Evolutionary conservation across 2,329 filamentous ascomycete species (phyloP), one percentile per base, ranked within the genome.

Genomic region (Talaromyces sp.): DNA sequence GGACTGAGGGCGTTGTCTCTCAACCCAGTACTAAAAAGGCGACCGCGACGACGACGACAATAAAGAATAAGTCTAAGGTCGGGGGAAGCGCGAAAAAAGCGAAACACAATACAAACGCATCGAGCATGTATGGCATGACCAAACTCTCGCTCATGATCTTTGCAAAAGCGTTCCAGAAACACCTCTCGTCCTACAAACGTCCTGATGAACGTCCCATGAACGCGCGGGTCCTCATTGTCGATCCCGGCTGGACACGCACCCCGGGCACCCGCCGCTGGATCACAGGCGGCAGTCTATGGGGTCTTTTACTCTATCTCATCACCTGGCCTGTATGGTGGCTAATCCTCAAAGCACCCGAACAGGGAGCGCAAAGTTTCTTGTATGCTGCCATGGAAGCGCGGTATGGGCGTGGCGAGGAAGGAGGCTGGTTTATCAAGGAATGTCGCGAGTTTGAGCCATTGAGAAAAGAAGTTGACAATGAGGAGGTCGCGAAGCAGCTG

Each of bases 211-310:
- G 91, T 57, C 92, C 92, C 0, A 90, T 89, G 81, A 97, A 92
- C 70, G 85, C 93, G 3, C 87, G 91, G 39, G 92, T 97, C 54
- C 83, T 97, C 59, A 85, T 97, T 66, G 91, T 93, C 2, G 94
- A 99, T 72, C 95, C 95, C 0, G 94, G 95, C 22, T 87, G 89
- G 69, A 86, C 88, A 27, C 87, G 95, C 61, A 98, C 94, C 9
- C 92, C 93, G 0, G 93, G 95, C 1, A 96, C 89, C 78, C 86
- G 92, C 52, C 86, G 93, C 65, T 98, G 93, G 89, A 81, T 99
- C 33, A 93, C 91, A 0, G 85, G 92, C 37, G 95, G 95, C 7
- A 91, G 91, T 3, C 82, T 99, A 0, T 88, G 87, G 84, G 93
- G 93, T 0, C 81, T 99, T 22, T 76, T 88, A 0, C 58, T 92